Evolutionary conservation across 73 alveolate genomes (phyloP).

Genomic region (Paraurostyla sp.): DNA sequence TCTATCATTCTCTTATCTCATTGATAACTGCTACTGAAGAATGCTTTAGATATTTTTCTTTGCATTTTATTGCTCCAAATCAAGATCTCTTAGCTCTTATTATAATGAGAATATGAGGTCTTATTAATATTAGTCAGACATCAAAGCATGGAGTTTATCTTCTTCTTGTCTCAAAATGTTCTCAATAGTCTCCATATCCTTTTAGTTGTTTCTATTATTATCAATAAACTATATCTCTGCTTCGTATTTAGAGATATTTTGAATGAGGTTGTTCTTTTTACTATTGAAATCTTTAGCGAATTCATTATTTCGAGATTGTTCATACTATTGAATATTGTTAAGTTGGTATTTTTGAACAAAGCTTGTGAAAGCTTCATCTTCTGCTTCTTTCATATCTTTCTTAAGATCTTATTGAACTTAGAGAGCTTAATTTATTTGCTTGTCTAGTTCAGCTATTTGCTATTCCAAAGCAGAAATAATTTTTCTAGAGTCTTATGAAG

Average conservation of each 20-base stretch:
- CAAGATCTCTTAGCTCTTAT: slow-evolving; percentile 73
- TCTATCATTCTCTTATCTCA: slow-evolving; percentile 71
- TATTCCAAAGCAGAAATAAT: background rate
- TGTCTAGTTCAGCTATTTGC: background rate
- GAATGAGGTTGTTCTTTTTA: slow-evolving; percentile 7
- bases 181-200: slow-evolving; percentile 47
- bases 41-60: slow-evolving; percentile 71
- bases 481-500: background rate
- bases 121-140: slow-evolving; percentile 66
- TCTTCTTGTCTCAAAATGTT: slow-evolving; percentile 36
- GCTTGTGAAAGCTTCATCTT: background rate
- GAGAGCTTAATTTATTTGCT: background rate
- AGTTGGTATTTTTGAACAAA: background rate
- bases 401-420: background rate
- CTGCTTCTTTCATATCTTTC: slow-evolving; percentile 70
- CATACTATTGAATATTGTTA: slow-evolving; percentile 30
- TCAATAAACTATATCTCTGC: slow-evolving; percentile 52
- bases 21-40: slow-evolving; percentile 29
- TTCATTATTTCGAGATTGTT: background rate
- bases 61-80: slow-evolving; percentile 51
- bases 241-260: background rate
- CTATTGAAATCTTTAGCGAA: background rate
- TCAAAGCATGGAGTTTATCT: slow-evolving; percentile 60
- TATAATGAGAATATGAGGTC: slow-evolving; percentile 70
- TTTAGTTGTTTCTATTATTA: background rate